These are phyloP conservation scores for Aquilaria sinensis DNA, from an alignment of 345 rosid species.

Conservation along the genomic window DNA sequence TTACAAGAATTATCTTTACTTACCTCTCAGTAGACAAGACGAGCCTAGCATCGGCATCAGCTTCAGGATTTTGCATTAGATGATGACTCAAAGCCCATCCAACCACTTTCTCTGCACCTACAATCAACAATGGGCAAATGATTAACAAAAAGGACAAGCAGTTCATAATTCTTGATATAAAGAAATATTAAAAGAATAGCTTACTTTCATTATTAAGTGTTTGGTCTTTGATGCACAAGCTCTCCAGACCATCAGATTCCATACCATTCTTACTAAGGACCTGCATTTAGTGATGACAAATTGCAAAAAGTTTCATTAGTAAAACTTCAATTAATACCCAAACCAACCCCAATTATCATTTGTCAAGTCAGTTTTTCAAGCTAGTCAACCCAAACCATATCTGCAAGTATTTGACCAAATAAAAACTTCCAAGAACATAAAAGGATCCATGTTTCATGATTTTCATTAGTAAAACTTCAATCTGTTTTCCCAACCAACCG, in stretches of 20 bases:
- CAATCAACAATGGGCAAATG: constrained; percentile 13
- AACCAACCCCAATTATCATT: no score
- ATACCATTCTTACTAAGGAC: constrained; percentile 56
- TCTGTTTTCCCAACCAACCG: no score
- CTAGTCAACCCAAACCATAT: no score
- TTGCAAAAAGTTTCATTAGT: no score
- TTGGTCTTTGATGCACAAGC: constrained; percentile 67
- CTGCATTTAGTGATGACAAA: constrained; percentile 28
- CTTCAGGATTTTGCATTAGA: constrained; percentile 63
- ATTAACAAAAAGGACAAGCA: not conserved
- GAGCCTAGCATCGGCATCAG: constrained; percentile 47
- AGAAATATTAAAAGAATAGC: constrained; percentile 16
- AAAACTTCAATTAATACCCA: no score
- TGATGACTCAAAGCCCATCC: constrained; percentile 89
- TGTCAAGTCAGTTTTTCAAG: no score
- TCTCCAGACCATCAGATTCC: constrained; percentile 71
- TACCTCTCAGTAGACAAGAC: constrained; percentile 75
- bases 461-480: no score
- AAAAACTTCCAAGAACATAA: no score
- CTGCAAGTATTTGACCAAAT: no score
- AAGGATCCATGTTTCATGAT: no score
- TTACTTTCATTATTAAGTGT: constrained; percentile 70
- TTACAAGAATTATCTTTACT: constrained; percentile 15
- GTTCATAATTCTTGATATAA: constrained; percentile 1
- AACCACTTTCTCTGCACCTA: constrained; percentile 83